Base-by-base conservation (phyloP, 1,284 basidiomycete genomes). In the Flammula alnicola region DNA sequence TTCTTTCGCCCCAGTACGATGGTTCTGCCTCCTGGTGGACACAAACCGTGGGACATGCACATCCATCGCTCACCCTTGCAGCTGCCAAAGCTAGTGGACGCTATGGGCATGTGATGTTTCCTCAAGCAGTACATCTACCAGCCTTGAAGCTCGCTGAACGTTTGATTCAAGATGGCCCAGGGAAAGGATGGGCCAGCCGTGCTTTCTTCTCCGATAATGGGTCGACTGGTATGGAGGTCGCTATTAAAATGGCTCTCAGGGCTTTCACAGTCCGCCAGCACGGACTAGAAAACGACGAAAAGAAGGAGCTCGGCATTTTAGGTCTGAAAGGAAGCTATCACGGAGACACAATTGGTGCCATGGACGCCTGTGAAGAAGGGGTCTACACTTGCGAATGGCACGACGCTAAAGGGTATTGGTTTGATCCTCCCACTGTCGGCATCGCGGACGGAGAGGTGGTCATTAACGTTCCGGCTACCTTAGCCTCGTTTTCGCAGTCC, bases 1-100 rank as follows among this genome's bases (percentile, higher is more conserved):
- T 90, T 22, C 73, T 96, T 5, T 73, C 78, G 33, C 84, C 90
- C 1, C 83, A 91, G 56, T 84, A 95, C 53, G 96, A 98, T 63
- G 89, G 92, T 6, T 96, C 94, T 0, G 95, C 96, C 0, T 96
- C 93, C 11, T 98, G 96, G 96, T 99, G 96, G 93, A 98, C 96
- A 0, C 96, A 99, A 72, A 84, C 88, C 0, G 72, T 98, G 35
- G 95, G 95, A 0, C 96, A 98, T 63, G 86, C 83, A 0, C 75
- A 91, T 49, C 81, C 91, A 0, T 72, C 83, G 0, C 78, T 98
- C 9, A 86, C 92, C 0, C 75, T 93, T 22, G 93, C 95, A 1
- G 96, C 94, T 0, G 94, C 95, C 0, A 75, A 82, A 26, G 95
- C 95, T 3, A 89, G 93, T 4, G 96, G 95, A 2, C 82, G 96